Evolutionary conservation across 768 basidiomycete genomes (phyloP).

Genomic region (Dendrothele bispora): DNA sequence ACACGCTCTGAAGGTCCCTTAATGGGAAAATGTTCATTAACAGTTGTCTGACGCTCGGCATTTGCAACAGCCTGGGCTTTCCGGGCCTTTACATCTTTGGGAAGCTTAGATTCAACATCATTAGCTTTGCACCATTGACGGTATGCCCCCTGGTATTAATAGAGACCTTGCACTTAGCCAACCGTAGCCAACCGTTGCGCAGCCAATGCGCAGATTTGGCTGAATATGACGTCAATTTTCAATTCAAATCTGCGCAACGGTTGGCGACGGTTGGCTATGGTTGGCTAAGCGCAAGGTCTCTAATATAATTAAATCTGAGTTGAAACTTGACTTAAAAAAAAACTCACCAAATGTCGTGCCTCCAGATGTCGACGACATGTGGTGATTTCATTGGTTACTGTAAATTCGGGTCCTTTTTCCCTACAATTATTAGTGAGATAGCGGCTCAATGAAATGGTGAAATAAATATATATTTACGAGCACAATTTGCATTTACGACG

Average conservation of each 20-base stretch:
- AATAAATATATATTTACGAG: neutral
- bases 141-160: conserved; percentile 21
- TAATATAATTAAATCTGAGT: neutral
- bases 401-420: no score
- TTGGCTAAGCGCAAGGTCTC: no score
- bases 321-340: neutral
- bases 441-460: neutral
- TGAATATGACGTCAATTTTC: neutral
- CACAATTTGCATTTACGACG: neutral
- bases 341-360: neutral
- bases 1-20: conserved; percentile 12
- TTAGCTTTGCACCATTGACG: conserved; percentile 24
- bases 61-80: conserved; percentile 9
- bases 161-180: neutral
- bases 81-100: conserved; percentile 16
- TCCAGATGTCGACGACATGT: neutral
- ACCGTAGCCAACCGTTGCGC: neutral
- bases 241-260: neutral
- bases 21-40: conserved; percentile 26
- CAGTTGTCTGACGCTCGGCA: neutral
- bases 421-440: neutral
- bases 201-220: neutral
- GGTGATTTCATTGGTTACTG: neutral
- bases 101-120: conserved; percentile 29
- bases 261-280: no score